Evolutionary conservation across 1,284 basidiomycete genomes (phyloP).

Genomic region (Ustilago cynodontis): DNA sequence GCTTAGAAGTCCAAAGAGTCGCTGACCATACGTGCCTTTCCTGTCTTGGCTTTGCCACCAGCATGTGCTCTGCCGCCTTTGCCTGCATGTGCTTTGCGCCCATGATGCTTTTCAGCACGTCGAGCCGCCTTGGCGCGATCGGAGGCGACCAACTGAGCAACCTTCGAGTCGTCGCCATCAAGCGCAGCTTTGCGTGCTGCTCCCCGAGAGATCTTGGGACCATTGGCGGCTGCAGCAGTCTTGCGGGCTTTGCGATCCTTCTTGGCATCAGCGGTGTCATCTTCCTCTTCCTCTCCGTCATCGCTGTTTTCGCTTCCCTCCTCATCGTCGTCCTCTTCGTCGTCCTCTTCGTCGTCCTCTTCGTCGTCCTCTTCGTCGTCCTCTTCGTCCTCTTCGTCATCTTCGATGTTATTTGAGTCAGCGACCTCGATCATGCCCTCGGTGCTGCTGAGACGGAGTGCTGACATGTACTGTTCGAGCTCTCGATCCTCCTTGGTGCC

Average conservation of each 20-base stretch:
- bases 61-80: constrained; percentile 73
- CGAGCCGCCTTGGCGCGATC: constrained; percentile 53
- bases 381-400: constrained; percentile 15
- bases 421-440: constrained; percentile 47
- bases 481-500: constrained; percentile 54
- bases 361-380: constrained; percentile 38
- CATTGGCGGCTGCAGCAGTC: constrained; percentile 76
- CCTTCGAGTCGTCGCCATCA: constrained; percentile 39
- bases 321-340: constrained; percentile 31
- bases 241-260: constrained; percentile 70
- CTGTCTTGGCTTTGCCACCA: constrained; percentile 74
- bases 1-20: constrained; percentile 49
- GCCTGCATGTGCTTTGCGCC: constrained; percentile 52
- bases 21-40: constrained; percentile 45
- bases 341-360: constrained; percentile 19
- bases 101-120: constrained; percentile 54
- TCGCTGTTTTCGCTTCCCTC: constrained; percentile 20
- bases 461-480: constrained; percentile 59
- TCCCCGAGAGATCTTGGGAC: constrained; percentile 31
- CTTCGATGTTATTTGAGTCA: constrained; percentile 20
- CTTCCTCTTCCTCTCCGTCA: constrained; percentile 79
- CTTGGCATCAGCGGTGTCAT: constrained; percentile 74
- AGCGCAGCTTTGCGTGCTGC: constrained; percentile 35
- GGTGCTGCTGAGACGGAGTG: constrained; percentile 43
- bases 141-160: constrained; percentile 55